Evolutionary conservation across 148 eudicot species (phyloP).

Genomic region (Arctostaphylos glauca): DNA sequence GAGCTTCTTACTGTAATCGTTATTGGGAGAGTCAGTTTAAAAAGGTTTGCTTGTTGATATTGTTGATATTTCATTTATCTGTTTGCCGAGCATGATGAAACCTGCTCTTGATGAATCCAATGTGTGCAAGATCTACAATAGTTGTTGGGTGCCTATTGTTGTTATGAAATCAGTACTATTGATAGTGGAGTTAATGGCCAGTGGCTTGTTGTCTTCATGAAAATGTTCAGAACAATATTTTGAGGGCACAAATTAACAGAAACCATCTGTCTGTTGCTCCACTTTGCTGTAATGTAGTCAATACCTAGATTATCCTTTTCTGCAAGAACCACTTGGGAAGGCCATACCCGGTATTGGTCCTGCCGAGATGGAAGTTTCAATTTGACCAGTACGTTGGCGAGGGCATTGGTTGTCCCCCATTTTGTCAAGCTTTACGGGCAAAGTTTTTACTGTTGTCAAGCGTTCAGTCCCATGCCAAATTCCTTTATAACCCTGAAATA

Average conservation of each 20-base stretch:
- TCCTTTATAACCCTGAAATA: background rate
- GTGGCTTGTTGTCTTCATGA: background rate
- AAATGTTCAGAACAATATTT: background rate
- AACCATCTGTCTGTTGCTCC: background rate
- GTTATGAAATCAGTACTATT: background rate
- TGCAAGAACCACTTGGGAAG: background rate
- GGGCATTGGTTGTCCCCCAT: background rate
- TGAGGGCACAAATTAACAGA: background rate
- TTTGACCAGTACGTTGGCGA: background rate
- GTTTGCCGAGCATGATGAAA: background rate
- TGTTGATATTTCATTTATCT: slow-evolving; percentile 3
- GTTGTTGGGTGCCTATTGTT: background rate
- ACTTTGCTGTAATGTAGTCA: background rate
- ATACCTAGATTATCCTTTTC: background rate
- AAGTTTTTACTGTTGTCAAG: background rate
- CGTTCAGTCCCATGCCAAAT: background rate
- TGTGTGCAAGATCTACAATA: background rate
- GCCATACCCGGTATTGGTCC: background rate
- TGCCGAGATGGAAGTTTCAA: background rate
- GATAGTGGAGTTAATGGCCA: background rate
- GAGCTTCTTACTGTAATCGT: slow-evolving; percentile 93
- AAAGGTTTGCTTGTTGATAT: slow-evolving; percentile 51
- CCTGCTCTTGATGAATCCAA: slow-evolving; percentile 7
- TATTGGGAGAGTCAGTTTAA: slow-evolving; percentile 95
- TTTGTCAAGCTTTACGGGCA: background rate